A percentile compares a stretch with the other conserved stretches of the same genome.
These are phyloP conservation scores for Thymus mandschuricus DNA, from an alignment of 257 asterid species.

Conservation along the genomic window DNA sequence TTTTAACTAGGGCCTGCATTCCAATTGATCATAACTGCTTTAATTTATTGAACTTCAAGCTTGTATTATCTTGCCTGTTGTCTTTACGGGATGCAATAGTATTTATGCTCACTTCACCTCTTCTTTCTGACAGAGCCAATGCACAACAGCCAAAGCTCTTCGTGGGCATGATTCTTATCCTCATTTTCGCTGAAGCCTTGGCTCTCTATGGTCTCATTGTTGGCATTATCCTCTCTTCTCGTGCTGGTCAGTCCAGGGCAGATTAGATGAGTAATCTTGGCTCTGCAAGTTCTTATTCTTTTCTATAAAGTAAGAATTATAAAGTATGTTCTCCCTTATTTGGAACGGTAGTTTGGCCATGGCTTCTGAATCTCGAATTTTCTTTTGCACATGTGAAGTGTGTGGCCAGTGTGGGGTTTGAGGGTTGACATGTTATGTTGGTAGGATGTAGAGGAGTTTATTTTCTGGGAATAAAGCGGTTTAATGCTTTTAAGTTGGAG, in stretches of 20 bases:
- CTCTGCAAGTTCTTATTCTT: conserved; percentile 14
- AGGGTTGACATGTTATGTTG: conserved; percentile 35
- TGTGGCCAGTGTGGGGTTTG: conserved; percentile 30
- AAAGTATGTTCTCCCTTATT: conserved; percentile 28
- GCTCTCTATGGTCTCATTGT: conserved; percentile 68
- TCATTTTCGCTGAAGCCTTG: conserved; percentile 59
- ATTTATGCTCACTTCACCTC: conserved; percentile 5
- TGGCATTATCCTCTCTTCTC: conserved; percentile 68
- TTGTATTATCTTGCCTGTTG: neutral
- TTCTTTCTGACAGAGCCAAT: conserved; percentile 48
- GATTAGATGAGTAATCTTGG: conserved; percentile 41
- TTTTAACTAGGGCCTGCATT: neutral
- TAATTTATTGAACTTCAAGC: neutral
- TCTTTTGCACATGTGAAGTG: conserved; percentile 30
- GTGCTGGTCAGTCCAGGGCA: conserved; percentile 71
- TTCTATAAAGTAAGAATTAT: conserved; percentile 24
- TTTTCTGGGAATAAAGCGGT: conserved; percentile 36
- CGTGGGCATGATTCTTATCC: conserved; percentile 66
- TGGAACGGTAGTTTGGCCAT: conserved; percentile 23
- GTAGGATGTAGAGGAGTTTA: conserved; percentile 38
- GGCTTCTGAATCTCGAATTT: conserved; percentile 22
- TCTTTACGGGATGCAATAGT: neutral
- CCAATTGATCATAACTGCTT: neutral
- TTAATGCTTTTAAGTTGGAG: conserved; percentile 18
- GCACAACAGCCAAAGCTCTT: conserved; percentile 71